Percentiles rank a stretch among this genome's conserved stretches.
Evolutionary conservation across 495 filamentous ascomycete genomes (phyloP).

Genomic region (Penicillium taxi): DNA sequence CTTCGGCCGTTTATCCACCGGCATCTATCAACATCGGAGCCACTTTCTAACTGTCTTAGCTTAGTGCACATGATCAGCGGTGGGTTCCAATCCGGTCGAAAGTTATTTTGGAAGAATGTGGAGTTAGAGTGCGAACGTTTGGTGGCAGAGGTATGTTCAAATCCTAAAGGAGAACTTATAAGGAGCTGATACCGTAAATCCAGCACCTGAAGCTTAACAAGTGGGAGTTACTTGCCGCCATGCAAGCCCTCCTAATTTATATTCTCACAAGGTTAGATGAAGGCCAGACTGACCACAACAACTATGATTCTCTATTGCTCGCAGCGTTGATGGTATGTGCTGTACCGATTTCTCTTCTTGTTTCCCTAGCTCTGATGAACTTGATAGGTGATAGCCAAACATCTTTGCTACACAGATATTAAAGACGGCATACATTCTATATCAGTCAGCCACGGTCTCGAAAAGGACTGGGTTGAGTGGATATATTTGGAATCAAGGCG

Average conservation of each 20-base stretch:
- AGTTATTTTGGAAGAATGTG: constrained; percentile 40
- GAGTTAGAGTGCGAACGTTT: constrained; percentile 38
- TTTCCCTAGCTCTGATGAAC: neutral
- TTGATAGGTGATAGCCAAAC: constrained; percentile 20
- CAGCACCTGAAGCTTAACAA: constrained; percentile 25
- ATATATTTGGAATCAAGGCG: constrained; percentile 35
- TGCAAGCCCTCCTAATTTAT: constrained; percentile 38
- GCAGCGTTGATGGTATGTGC: constrained; percentile 29
- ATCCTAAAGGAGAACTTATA: constrained; percentile 6
- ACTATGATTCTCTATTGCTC: constrained; percentile 30
- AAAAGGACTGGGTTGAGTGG: constrained; percentile 37
- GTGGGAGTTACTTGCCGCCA: constrained; percentile 35
- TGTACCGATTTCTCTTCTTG: neutral
- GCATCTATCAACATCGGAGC: constrained; percentile 21
- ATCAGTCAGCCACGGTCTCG: constrained; percentile 7
- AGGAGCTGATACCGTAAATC: neutral
- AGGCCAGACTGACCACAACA: constrained; percentile 38
- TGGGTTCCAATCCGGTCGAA: constrained; percentile 26
- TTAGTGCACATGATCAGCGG: constrained; percentile 34
- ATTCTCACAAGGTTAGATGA: constrained; percentile 35
- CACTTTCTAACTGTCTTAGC: constrained; percentile 38
- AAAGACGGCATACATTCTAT: neutral
- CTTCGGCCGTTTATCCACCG: constrained; percentile 28
- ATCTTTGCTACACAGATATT: constrained; percentile 6
- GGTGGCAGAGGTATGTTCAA: constrained; percentile 25